phyloP scores from a whole-genome alignment of 2,329 filamentous ascomycete genomes.

The Incumbomyces lentus region DNA sequence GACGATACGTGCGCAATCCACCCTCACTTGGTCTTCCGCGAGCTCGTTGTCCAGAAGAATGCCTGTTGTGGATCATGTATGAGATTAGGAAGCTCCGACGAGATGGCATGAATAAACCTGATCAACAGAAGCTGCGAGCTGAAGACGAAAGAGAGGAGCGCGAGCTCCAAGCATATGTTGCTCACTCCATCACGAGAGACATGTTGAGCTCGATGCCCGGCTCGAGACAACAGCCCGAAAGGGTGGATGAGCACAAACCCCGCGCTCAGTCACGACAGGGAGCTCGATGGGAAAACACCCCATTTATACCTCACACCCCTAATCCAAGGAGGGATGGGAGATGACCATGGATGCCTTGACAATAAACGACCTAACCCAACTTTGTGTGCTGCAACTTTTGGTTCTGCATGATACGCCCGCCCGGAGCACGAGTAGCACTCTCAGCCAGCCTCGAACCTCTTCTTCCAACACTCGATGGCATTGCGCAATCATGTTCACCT shows the following conservation, averaged over 20 bases:
- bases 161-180: conserved; percentile 36
- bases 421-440: too few species aligned
- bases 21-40: conserved; percentile 57
- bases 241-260: conserved; percentile 33
- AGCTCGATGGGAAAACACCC: conserved; percentile 5
- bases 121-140: conserved; percentile 45
- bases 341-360: too few species aligned
- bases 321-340: conserved; percentile 1
- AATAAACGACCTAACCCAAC: too few species aligned
- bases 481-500: too few species aligned
- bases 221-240: conserved; percentile 14
- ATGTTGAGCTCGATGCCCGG: conserved; percentile 33
- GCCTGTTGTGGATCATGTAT: conserved; percentile 79
- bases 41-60: conserved; percentile 73
- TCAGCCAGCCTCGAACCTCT: too few species aligned
- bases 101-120: conserved; percentile 73
- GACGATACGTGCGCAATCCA: conserved; percentile 49
- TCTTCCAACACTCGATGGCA: too few species aligned
- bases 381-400: too few species aligned
- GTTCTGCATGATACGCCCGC: too few species aligned
- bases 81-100: conserved; percentile 82
- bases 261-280: conserved; percentile 26
- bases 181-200: conserved; percentile 35
- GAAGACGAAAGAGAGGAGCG: conserved; percentile 41
- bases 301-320: neutral